Base-by-base conservation (phyloP, 768 basidiomycete species). In the Boletus subparvulus region DNA sequence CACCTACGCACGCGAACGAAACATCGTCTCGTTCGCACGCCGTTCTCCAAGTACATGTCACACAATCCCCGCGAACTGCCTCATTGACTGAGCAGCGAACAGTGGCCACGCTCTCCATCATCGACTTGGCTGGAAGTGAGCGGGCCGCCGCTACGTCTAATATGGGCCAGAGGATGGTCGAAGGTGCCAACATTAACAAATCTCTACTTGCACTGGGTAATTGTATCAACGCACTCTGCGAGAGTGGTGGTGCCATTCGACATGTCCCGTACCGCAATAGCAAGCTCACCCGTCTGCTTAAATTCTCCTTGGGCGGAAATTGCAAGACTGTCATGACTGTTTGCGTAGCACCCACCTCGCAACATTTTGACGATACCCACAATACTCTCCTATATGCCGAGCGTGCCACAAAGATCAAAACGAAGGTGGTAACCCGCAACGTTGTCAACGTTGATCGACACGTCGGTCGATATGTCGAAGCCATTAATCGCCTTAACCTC, bases 251-350 rank as follows among this genome's bases (percentile, higher is more conserved):
- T 30, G 88, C 88, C 28, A 72, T 85, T 56, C 90, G 91, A 36
- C 97, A 98, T 70, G 82, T 99, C 13, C 97, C 97, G 0, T 99
- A 98, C 73, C 85, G 97, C 53, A 97, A 99, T 77, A 94, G 92
- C 79, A 99, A 99, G 75, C 89, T 99, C 61, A 99, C 97, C 1
- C 90, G 97, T 42, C 75, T 98, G 44, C 87, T 98, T 68, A 98
- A 98, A 73, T 98, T 98, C 78, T 95, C 96, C 2, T 83, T 98
- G 47, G 96, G 96, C 2, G 97, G 97, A 7, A 98, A 98, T 73
- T 99, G 97, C 83, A 93, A 96, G 75, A 99, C 97, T 1, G 94
- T 97, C 68, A 99, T 98, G 97, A 93, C 98, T 61, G 96, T 98
- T 59, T 98, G 97, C 70, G 80, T 99, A 46, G 94, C 94, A 1